Base-by-base conservation (phyloP, 345 rosid genomes). In the Litchi chinensis region DNA sequence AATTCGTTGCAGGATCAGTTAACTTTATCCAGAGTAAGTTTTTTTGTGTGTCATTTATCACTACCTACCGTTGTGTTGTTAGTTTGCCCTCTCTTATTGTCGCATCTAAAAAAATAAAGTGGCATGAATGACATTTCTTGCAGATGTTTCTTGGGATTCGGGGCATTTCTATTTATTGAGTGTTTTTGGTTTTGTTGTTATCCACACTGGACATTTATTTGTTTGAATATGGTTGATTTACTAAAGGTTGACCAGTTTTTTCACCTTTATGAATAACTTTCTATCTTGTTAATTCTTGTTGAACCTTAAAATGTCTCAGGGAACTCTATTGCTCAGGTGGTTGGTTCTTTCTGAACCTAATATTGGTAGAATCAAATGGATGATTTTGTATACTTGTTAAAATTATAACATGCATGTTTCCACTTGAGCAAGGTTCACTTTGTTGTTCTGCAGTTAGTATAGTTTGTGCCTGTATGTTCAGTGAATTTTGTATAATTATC, bases 1-100 rank as follows among this genome's bases (percentile, higher is more conserved):
- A 94, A 79, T 74, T 89, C 95, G 56, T 65, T 96, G 80, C 98
- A 96, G 82, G 95, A 94, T 65, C 98, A 96, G 65, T 81, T 96
- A 60, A 83, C 87, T 56, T 77, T 81, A 24, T 92, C 92, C 77
- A 86, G 95, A 81, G 98, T 96, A 86, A 85, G 83, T 76, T 71
- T 78, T 76, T 63, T 13, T 41, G n/a, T 10, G 62, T n/a, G 32
- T 5, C 44, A 50, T 46, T 48, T 22, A 41, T 59, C 54, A 18
- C 32, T 44, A 2, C 63, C 52, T 40, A n/a, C 63, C 11, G 18
- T n/a, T 56, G 11, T 32, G 37, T 32, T 48, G 67, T 52, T 60
- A 43, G 32, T 65, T 18, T 22, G 65, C 52, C 44, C 32, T 74
- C 4, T 6, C 24, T 28, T 9, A 5, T 40, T 66, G 8, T 64